A percentile compares a stretch with the other conserved stretches of the same genome.
phyloP scores from a whole-genome alignment of 495 filamentous ascomycete genomes.

The Geoglossum glabrum region DNA sequence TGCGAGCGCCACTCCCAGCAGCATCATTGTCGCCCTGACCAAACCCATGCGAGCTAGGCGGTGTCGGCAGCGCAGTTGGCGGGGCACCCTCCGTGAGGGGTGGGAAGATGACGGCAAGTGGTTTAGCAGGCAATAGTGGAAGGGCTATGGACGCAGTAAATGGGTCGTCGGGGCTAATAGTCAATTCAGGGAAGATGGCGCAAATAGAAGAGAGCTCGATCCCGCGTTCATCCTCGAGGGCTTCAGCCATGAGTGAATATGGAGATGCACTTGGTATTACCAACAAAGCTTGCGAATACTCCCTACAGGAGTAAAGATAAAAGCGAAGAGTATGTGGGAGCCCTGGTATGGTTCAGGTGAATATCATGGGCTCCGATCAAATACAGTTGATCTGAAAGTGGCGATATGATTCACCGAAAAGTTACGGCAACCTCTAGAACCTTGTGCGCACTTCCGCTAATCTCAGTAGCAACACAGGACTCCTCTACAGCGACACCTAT shows the following conservation, averaged over 20 bases:
- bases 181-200: conserved; percentile 79
- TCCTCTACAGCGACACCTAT: neutral
- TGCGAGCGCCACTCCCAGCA: neutral
- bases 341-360: neutral
- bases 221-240: conserved; percentile 45
- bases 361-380: neutral
- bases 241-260: conserved; percentile 9
- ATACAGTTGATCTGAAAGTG: neutral
- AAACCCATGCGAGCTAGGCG: conserved; percentile 9
- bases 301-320: neutral
- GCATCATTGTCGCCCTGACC: conserved; percentile 7
- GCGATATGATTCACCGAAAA: neutral
- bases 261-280: neutral
- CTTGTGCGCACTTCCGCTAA: neutral
- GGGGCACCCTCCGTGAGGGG: conserved; percentile 27
- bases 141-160: conserved; percentile 52
- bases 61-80: conserved; percentile 22
- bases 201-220: conserved; percentile 65
- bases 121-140: conserved; percentile 44
- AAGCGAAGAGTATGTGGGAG: neutral
- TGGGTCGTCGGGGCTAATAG: conserved; percentile 33
- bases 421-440: neutral
- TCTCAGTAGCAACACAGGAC: neutral
- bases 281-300: neutral
- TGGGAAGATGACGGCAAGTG: conserved; percentile 51